Evolutionary conservation across 371 early-diverging fungal genomes (phyloP), one percentile per base, ranked within the genome.

Genomic region (Vittaforma corneae): DNA sequence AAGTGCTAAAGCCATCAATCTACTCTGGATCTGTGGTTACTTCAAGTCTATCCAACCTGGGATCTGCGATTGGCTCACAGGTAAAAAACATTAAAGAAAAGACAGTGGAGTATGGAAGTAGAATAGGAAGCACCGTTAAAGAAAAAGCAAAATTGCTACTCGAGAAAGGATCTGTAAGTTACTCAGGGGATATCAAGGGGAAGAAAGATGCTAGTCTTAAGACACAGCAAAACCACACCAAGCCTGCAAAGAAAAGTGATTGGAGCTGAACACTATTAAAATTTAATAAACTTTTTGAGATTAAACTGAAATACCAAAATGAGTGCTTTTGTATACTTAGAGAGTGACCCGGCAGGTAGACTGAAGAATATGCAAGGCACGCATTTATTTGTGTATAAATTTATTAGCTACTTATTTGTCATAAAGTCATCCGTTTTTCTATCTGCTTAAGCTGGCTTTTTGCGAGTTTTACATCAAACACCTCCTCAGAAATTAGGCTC

Each of bases 391-490:
- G 6, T 9, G 5, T 50, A 5, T n/a, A n/a, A n/a, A n/a, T n/a
- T n/a, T 50, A 9, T 9, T 9, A 6, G n/a, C 5, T 9, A 9
- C 50, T 9, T 9, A 22, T 16, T 18, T 18, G 26, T 50, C 50
- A 9, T 18, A 9, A 22, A 18, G 6, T 18, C 18, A 54, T 14
- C 32, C 11, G 18, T 6, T 30, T 22, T n/a, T 59, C n/a, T 14
- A 59, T 9, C 59, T 9, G 14, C 22, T 29, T 54, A 5, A 44
- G 6, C 18, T 56, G 4, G 57, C 30, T 33, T 44, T 42, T 29
- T 26, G 52, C 59, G 6, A 16, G 9, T n/a, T 42, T 38, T 54
- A 59, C 52, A 51, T 59, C 59, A 54, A 44, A 59, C 11, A 6
- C 44, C 4, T 59, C 59, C 11, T 59, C 52, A 11, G 6, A 9